phyloP scores from a whole-genome alignment of 2,329 filamentous ascomycete species.

The Scedosporium dehoogii region DNA sequence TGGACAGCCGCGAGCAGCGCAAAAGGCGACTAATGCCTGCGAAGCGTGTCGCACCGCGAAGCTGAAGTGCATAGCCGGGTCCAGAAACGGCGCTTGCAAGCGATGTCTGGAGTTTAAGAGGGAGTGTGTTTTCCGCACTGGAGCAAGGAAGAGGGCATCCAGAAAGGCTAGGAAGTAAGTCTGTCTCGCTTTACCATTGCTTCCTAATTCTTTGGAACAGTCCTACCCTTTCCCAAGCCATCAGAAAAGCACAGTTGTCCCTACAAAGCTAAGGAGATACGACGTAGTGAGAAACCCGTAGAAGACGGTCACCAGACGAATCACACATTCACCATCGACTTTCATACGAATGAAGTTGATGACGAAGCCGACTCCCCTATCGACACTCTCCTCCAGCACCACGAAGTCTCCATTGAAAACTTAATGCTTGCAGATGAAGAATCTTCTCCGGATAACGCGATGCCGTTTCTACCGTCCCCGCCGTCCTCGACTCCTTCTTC shows the following conservation, averaged over 20 bases:
- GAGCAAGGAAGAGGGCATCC: conserved; percentile 37
- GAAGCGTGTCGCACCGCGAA: conserved; percentile 45
- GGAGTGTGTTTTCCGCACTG: conserved; percentile 42
- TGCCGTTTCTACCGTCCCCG: conserved; percentile 12
- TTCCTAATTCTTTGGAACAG: background rate
- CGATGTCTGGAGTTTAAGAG: conserved; percentile 42
- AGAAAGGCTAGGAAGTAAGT: conserved; percentile 33
- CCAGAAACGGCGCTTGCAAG: conserved; percentile 37
- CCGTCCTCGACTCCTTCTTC: conserved; percentile 16
- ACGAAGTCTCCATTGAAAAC: conserved; percentile 30
- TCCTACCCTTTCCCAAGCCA: background rate
- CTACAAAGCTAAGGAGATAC: background rate
- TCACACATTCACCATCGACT: conserved; percentile 41
- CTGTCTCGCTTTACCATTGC: background rate
- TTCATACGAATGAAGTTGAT: conserved; percentile 28
- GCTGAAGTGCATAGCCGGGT: conserved; percentile 39
- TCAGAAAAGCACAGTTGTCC: background rate
- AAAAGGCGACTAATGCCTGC: conserved; percentile 31
- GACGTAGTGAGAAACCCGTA: background rate
- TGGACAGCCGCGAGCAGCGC: background rate
- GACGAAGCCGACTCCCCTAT: conserved; percentile 28
- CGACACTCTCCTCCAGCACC: conserved; percentile 31
- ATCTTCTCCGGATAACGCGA: conserved; percentile 9
- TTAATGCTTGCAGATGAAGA: conserved; percentile 23
- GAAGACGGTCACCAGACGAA: conserved; percentile 10